A percentile compares a stretch with the other conserved stretches of the same genome.
Conservation (phyloP, 371 early-diverging fungal genomes). For the Coemansia sp. region DNA sequence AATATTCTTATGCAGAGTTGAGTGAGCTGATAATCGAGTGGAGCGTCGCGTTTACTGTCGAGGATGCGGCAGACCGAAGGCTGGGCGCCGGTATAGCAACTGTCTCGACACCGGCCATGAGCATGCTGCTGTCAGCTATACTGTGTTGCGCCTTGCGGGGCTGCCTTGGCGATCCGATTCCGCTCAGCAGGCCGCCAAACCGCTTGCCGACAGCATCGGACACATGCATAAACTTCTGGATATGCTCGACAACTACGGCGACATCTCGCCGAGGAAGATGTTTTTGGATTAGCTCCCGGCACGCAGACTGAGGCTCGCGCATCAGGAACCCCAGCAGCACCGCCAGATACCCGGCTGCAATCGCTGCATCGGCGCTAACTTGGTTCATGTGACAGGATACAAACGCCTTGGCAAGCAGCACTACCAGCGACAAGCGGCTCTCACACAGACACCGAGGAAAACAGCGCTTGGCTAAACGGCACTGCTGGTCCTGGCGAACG, state of each 20-base stretch:
- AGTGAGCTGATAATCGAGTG: constrained; percentile 24
- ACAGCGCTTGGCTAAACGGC: constrained; percentile 15
- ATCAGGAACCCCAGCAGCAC: constrained; percentile 41
- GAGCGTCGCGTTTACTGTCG: constrained; percentile 17
- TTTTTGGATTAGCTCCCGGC: constrained; percentile 11
- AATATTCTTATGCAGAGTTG: constrained; percentile 1
- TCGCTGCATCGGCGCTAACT: constrained; percentile 20
- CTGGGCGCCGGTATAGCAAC: background rate
- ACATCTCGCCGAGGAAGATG: constrained; percentile 21
- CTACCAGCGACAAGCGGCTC: constrained; percentile 17
- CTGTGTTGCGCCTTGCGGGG: background rate
- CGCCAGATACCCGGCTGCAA: constrained; percentile 43
- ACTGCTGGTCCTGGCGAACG: constrained; percentile 32
- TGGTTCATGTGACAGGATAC: constrained; percentile 18
- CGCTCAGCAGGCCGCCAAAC: constrained; percentile 25
- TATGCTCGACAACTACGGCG: constrained; percentile 19
- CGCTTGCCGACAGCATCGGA: constrained; percentile 33
- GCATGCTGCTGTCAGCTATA: background rate
- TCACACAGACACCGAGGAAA: constrained; percentile 33
- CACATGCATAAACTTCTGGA: constrained; percentile 32
- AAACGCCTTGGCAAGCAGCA: constrained; percentile 32
- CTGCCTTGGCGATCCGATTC: background rate
- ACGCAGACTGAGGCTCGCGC: constrained; percentile 10
- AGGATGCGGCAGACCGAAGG: background rate
- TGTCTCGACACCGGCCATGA: background rate